phyloP scores from a whole-genome alignment of 108 stramenopile species.

The Asterionellopsis glacialis region DNA sequence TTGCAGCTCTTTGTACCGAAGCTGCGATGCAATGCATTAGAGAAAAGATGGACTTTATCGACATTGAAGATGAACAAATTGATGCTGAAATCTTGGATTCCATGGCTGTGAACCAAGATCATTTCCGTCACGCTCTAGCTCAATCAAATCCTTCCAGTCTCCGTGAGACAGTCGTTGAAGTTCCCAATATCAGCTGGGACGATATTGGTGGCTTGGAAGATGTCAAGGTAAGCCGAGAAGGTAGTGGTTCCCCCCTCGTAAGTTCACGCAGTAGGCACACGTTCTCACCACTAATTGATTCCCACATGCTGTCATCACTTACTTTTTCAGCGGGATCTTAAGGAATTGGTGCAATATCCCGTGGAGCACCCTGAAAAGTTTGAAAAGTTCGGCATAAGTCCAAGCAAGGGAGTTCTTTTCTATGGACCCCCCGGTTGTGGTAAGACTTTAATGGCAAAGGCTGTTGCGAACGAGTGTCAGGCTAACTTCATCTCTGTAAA shows the following conservation, averaged over 20 bases:
- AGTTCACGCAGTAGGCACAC: no score
- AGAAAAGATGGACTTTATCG: conserved; percentile 99
- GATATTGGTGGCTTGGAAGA: conserved; percentile 99
- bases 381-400: conserved; percentile 99
- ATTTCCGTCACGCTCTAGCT: conserved; percentile 96
- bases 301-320: not conserved
- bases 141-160: conserved; percentile 97
- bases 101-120: conserved; percentile 98
- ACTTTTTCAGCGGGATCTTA: conserved; percentile 92
- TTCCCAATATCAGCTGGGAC: conserved; percentile 97
- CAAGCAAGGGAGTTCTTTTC: conserved; percentile 97
- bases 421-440: conserved; percentile 99
- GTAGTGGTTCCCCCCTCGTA: not conserved
- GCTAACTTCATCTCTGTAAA: conserved; percentile 98
- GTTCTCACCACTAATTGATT: no score
- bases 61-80: conserved; percentile 99
- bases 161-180: conserved; percentile 98
- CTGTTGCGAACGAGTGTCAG: conserved; percentile 99
- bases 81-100: conserved; percentile 99
- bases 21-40: conserved; percentile 99
- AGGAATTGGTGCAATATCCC: conserved; percentile 99
- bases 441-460: conserved; percentile 99
- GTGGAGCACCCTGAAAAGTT: conserved; percentile 99
- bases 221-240: conserved; percentile 79
- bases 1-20: conserved; percentile 99